Evolutionary conservation across 192 early-diverging fungal genomes (phyloP).

Genomic region (Coemansia sp.): DNA sequence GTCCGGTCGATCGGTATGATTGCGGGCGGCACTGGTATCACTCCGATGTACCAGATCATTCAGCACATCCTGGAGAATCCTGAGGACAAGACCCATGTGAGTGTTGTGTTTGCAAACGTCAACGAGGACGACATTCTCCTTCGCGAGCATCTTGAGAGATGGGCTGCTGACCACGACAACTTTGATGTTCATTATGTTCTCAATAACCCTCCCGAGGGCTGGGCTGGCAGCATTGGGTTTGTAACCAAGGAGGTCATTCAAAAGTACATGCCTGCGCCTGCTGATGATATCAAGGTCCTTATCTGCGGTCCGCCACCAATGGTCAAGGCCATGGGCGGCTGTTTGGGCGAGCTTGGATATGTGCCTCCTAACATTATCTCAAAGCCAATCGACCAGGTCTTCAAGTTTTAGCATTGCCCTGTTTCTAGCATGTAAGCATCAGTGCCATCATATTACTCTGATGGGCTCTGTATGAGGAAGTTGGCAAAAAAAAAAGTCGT

Average conservation of each 20-base stretch:
- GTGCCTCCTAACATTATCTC: slow-evolving; percentile 73
- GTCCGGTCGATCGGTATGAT: slow-evolving; percentile 82
- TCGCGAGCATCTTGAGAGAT: slow-evolving; percentile 74
- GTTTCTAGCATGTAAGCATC: background rate
- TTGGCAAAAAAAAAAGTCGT: too few species aligned
- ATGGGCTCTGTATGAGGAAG: too few species aligned
- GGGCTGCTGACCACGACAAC: slow-evolving; percentile 71
- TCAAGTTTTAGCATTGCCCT: slow-evolving; percentile 72
- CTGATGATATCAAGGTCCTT: slow-evolving; percentile 81
- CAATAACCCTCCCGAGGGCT: slow-evolving; percentile 74
- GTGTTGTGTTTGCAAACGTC: slow-evolving; percentile 92
- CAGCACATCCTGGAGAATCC: slow-evolving; percentile 83
- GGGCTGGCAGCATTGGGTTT: slow-evolving; percentile 86
- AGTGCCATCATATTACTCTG: too few species aligned
- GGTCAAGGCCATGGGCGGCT: slow-evolving; percentile 76
- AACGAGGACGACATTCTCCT: slow-evolving; percentile 86
- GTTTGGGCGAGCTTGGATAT: slow-evolving; percentile 74
- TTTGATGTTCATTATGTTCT: slow-evolving; percentile 82
- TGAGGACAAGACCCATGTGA: slow-evolving; percentile 81
- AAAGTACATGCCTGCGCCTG: slow-evolving; percentile 68
- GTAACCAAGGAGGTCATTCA: slow-evolving; percentile 82
- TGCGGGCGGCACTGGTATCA: slow-evolving; percentile 94
- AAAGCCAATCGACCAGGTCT: slow-evolving; percentile 83
- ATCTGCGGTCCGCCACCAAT: slow-evolving; percentile 92
- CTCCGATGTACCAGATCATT: slow-evolving; percentile 95